Percentiles rank a stretch among this genome's conserved stretches.
Evolutionary conservation across 768 basidiomycete species (phyloP).

Genomic region (Rhodocollybia butyracea): DNA sequence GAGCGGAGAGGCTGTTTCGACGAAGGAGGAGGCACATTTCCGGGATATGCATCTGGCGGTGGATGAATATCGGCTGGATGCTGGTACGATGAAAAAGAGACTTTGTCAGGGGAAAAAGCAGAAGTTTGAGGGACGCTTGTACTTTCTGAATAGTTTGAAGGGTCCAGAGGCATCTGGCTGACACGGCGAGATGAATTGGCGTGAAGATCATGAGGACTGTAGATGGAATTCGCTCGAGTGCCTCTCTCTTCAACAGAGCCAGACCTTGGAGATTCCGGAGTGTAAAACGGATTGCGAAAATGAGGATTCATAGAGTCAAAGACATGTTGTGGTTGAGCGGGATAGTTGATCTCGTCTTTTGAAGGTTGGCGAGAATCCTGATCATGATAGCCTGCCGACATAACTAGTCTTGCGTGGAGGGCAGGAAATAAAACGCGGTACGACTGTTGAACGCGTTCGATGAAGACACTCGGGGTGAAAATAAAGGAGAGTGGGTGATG

Average conservation of each 20-base stretch:
- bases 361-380: background rate
- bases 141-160: background rate
- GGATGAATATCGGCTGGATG: conserved; percentile 62
- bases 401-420: no score
- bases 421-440: no score
- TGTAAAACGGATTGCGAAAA: background rate
- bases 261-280: background rate
- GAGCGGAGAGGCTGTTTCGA: conserved; percentile 21
- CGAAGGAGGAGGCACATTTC: conserved; percentile 15
- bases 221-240: background rate
- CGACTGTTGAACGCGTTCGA: no score
- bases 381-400: no score
- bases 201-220: background rate
- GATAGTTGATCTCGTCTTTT: background rate
- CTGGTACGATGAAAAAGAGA: conserved; percentile 51
- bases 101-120: conserved; percentile 21
- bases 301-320: background rate
- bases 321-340: background rate
- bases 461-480: no score
- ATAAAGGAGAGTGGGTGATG: background rate
- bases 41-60: conserved; percentile 41
- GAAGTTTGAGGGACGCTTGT: background rate
- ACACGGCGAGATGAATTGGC: conserved; percentile 16
- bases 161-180: conserved; percentile 15
- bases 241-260: background rate